Evolutionary conservation across 139 green algal genomes (phyloP).

Genomic region (Chlamydomonas eustigma): DNA sequence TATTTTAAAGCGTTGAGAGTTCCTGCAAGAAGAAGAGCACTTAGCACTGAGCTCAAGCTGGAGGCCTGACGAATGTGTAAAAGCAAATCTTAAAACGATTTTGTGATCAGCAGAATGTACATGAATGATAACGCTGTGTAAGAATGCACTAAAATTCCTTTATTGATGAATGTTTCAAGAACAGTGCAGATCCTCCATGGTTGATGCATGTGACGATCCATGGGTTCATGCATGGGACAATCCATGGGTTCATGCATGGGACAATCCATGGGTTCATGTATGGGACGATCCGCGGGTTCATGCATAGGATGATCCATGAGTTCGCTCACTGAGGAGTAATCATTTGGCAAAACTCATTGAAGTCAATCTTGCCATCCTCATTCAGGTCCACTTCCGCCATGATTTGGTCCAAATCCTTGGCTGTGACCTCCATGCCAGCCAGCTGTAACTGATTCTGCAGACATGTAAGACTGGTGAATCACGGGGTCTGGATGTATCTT

Average conservation of each 20-base stretch:
- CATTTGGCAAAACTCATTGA: background rate
- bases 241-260: background rate
- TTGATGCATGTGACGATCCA: background rate
- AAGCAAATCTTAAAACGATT: too few relatives aligned
- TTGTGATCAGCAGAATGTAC: too few relatives aligned
- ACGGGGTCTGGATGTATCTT: too few relatives aligned
- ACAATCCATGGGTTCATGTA: background rate
- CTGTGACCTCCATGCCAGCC: slow-evolving; percentile 26
- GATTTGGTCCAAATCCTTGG: slow-evolving; percentile 27
- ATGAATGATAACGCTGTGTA: too few relatives aligned
- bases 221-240: background rate
- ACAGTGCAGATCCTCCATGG: background rate
- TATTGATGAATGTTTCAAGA: background rate
- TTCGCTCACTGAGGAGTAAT: background rate
- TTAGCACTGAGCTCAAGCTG: too few relatives aligned
- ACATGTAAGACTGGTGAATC: too few relatives aligned
- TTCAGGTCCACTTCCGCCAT: slow-evolving; percentile 26
- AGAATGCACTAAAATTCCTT: too few relatives aligned
- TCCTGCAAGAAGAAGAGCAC: too few relatives aligned
- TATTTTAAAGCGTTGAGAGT: too few relatives aligned
- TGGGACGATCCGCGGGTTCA: background rate
- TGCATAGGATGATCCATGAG: background rate
- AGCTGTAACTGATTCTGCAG: background rate
- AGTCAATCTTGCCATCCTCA: slow-evolving; percentile 20
- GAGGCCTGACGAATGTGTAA: too few relatives aligned